phyloP scores from a whole-genome alignment of 768 basidiomycete genomes.

The Tephrocybe rancida region DNA sequence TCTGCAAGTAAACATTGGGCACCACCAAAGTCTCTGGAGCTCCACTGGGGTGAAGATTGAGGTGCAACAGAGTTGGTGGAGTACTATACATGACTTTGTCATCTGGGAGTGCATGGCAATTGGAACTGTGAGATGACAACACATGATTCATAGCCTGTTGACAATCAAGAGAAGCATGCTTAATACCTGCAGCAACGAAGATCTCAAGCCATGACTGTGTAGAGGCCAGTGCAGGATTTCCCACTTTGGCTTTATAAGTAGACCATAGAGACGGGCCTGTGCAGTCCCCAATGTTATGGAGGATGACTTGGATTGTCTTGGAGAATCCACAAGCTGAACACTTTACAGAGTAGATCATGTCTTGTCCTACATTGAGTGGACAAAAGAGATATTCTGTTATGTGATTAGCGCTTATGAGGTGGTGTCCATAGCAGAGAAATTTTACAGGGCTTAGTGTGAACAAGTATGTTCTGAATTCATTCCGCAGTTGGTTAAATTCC shows the following conservation, averaged over 20 bases:
- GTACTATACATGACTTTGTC: background rate
- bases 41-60: background rate
- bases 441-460: background rate
- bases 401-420: background rate
- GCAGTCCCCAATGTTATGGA: conserved; percentile 27
- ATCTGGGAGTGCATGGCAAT: background rate
- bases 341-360: background rate
- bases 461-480: background rate
- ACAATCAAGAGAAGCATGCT: too few relatives aligned
- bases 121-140: background rate
- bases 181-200: background rate
- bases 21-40: background rate
- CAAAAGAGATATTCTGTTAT: too few relatives aligned
- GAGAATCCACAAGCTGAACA: background rate
- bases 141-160: too few relatives aligned
- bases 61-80: background rate
- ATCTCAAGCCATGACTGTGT: background rate
- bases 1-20: background rate
- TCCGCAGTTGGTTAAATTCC: background rate
- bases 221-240: background rate
- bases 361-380: too few relatives aligned
- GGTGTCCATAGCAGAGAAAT: background rate
- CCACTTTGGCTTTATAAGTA: background rate
- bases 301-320: conserved; percentile 19
- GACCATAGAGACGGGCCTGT: background rate